Base-by-base conservation (phyloP, 257 asterid genomes). In the Lycium ferocissimum region DNA sequence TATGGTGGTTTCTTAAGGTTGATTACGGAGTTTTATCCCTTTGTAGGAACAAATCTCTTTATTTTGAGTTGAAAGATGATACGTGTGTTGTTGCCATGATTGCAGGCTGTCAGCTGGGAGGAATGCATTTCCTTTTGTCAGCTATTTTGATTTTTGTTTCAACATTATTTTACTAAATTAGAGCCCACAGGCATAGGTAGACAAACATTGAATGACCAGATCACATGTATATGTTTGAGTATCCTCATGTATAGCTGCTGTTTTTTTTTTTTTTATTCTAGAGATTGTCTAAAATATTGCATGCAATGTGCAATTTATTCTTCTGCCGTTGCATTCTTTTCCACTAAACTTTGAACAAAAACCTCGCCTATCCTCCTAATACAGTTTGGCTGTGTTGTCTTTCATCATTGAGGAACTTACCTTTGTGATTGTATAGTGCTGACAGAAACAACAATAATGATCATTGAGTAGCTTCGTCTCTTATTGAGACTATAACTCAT, bases 91-190 rank as follows among this genome's bases (percentile, higher is more conserved):
- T 83, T 58, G 66, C 33, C 75, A 6, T 73, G 73, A 71, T 79
- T 88, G 85, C 93, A 94, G 97, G 97, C 26, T 87, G 88, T 47
- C 82, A 67, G 9, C 84, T 86, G 66, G 88, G 84, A 40, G 85
- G 91, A 87, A 78, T 86, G 89, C 91, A 90, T 86, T 35, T 85
- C 63, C 70, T 90, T n/a, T 86, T 89, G 81, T 87, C 89, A 86
- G 88, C 93, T 93, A 91, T 91, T 92, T 90, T 90, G 86, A 87
- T 91, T 87, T 90, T 93, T 85, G 88, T 89, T 85, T 90, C 89
- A 49, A 82, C 86, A 43, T 35, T 89, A 82, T 88, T 92, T 92
- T 87, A 89, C 81, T 90, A 87, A 89, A 86, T 89, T 26, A 84
- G 87, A 85, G 82, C 38, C 79, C 66, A 43, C 66, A 82, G 85